A percentile compares a stretch with the other conserved stretches of the same genome.
These are phyloP conservation scores for Clavariopsis aquatica DNA, from an alignment of 495 filamentous ascomycete genomes.

Conservation along the genomic window DNA sequence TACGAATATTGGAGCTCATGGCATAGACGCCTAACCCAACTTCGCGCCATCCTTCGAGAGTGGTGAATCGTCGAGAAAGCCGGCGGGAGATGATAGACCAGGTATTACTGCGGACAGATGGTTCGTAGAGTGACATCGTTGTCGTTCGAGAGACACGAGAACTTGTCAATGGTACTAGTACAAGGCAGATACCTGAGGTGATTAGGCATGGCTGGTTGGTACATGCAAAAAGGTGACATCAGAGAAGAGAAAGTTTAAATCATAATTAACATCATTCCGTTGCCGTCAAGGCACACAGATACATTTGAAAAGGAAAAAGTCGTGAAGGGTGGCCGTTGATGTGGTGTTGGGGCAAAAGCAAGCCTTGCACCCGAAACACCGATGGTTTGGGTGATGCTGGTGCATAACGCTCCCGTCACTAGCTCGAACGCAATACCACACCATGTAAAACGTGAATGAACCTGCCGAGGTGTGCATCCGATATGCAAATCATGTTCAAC, in stretches of 20 bases:
- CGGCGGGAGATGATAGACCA: constrained; percentile 10
- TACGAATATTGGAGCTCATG: constrained; percentile 19
- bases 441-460: background rate
- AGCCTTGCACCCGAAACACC: background rate
- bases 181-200: background rate
- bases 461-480: background rate
- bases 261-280: background rate
- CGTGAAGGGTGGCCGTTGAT: background rate
- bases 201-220: background rate
- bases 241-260: background rate
- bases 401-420: background rate
- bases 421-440: background rate
- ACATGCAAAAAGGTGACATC: background rate
- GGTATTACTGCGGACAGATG: constrained; percentile 9
- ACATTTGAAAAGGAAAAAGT: background rate
- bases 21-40: constrained; percentile 23
- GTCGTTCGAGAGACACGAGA: no score
- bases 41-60: constrained; percentile 26
- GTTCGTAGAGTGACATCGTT: constrained; percentile 24
- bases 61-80: constrained; percentile 19
- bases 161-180: background rate
- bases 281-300: background rate
- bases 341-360: background rate
- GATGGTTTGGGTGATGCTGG: background rate
- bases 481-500: background rate